Evolutionary conservation across 495 filamentous ascomycete species (phyloP).

Genomic region (Evernia prunastri): DNA sequence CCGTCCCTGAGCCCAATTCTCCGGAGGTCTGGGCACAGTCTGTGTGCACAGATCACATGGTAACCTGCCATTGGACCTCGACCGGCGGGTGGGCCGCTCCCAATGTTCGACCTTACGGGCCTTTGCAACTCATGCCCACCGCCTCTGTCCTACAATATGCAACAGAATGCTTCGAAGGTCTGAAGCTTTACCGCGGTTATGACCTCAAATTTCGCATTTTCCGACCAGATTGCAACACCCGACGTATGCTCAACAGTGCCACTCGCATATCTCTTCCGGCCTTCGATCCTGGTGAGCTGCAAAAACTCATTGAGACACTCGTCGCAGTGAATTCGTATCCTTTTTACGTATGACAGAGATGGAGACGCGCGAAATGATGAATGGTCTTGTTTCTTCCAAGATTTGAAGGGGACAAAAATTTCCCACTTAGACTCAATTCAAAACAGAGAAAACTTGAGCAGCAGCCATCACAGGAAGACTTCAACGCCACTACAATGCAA

Average conservation of each 20-base stretch:
- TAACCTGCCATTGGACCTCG: slow-evolving; percentile 64
- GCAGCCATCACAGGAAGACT: not conserved
- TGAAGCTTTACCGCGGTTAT: slow-evolving; percentile 79
- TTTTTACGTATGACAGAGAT: not conserved
- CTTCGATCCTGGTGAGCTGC: slow-evolving; percentile 66
- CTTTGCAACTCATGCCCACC: slow-evolving; percentile 73
- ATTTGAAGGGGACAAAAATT: not conserved
- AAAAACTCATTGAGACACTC: slow-evolving; percentile 60
- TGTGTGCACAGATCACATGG: slow-evolving; percentile 47
- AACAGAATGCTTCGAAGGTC: slow-evolving; percentile 86
- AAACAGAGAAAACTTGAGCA: not conserved
- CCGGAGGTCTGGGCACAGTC: slow-evolving; percentile 42
- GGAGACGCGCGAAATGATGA: not conserved
- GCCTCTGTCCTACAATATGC: slow-evolving; percentile 86
- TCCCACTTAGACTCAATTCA: not conserved
- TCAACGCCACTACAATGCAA: not conserved
- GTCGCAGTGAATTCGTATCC: slow-evolving; percentile 21
- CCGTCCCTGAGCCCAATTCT: slow-evolving; percentile 58
- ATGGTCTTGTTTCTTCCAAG: not conserved
- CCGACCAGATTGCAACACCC: slow-evolving; percentile 70
- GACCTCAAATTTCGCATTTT: slow-evolving; percentile 81
- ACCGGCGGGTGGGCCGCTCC: slow-evolving; percentile 68
- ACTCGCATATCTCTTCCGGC: slow-evolving; percentile 70
- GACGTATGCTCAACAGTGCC: slow-evolving; percentile 64
- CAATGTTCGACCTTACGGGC: slow-evolving; percentile 71